A percentile compares a stretch with the other conserved stretches of the same genome.
phyloP scores from a whole-genome alignment of 1,284 basidiomycete genomes.

The Papiliotrema fonsecae region DNA sequence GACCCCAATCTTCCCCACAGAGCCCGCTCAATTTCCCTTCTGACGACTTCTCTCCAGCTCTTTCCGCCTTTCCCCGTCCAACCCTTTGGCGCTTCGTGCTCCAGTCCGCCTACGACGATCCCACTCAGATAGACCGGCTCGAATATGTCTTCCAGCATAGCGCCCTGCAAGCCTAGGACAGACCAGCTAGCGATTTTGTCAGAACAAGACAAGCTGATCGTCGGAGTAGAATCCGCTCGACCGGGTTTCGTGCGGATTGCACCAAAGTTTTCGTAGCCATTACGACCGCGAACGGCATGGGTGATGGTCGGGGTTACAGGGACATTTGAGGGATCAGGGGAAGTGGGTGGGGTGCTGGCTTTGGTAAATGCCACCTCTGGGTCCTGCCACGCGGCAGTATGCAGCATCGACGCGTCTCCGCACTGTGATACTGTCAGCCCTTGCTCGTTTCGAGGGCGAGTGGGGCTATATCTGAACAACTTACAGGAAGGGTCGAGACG shows the following conservation, averaged over 20 bases:
- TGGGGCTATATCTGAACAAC: conserved; percentile 19
- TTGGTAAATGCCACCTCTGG: conserved; percentile 64
- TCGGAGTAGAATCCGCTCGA: conserved; percentile 73
- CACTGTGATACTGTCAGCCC: conserved; percentile 55
- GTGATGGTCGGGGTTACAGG: conserved; percentile 6
- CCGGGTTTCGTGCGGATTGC: conserved; percentile 83
- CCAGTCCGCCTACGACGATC: conserved; percentile 69
- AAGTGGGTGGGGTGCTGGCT: conserved; percentile 17
- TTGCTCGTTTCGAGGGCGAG: background rate
- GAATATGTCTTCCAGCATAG: conserved; percentile 59
- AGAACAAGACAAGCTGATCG: conserved; percentile 78
- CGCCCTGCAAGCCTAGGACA: conserved; percentile 78
- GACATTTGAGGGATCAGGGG: background rate
- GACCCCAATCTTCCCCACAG: conserved; percentile 36
- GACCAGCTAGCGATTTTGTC: conserved; percentile 85
- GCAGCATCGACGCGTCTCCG: conserved; percentile 81
- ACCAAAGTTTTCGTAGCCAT: conserved; percentile 67
- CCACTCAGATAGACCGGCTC: conserved; percentile 60
- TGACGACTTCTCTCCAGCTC: conserved; percentile 57
- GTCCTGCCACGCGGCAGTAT: conserved; percentile 67
- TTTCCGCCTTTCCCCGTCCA: conserved; percentile 9
- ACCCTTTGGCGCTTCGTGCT: conserved; percentile 13
- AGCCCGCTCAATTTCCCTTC: conserved; percentile 57
- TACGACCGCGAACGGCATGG: conserved; percentile 64
- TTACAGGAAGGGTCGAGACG: conserved; percentile 86